These are phyloP conservation scores for Dipteronia sinensis DNA, from an alignment of 345 rosid species.

Conservation along the genomic window DNA sequence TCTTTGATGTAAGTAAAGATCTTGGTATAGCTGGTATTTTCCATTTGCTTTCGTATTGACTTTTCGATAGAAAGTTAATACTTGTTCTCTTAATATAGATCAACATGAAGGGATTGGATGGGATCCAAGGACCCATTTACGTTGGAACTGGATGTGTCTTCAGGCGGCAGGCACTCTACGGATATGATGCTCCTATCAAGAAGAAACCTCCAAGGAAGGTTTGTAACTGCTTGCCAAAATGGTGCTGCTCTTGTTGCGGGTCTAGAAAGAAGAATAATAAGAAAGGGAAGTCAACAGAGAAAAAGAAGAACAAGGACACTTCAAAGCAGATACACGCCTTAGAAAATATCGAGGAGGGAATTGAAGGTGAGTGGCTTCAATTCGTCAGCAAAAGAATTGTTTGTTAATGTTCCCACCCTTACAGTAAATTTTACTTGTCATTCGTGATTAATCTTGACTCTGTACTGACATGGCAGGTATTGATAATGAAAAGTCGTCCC, in stretches of 20 bases:
- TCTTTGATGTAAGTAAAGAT: constrained; percentile 64
- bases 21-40: constrained; percentile 10
- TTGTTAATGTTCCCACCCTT: not conserved
- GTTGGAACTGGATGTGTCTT: constrained; percentile 96
- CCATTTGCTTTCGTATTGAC: not conserved
- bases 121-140: constrained; percentile 90
- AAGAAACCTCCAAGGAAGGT: constrained; percentile 72
- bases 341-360: constrained; percentile 75
- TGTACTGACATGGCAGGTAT: constrained; percentile 35
- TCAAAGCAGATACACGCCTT: constrained; percentile 71
- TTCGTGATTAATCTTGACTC: not conserved
- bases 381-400: not conserved
- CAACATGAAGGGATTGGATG: constrained; percentile 95
- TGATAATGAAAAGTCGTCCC: constrained; percentile 46
- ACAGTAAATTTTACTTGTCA: not conserved
- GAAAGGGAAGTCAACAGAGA: constrained; percentile 45
- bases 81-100: constrained; percentile 48
- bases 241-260: constrained; percentile 57
- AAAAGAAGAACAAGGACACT: constrained; percentile 61
- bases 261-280: constrained; percentile 53
- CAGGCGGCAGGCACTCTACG: constrained; percentile 86
- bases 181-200: constrained; percentile 74
- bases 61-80: constrained; percentile 7
- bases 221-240: constrained; percentile 87
- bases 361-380: constrained; percentile 43